A percentile compares a stretch with the other conserved stretches of the same genome.
Conservation (phyloP, 1,284 basidiomycete genomes). For the Paramarasmius palmivorus region DNA sequence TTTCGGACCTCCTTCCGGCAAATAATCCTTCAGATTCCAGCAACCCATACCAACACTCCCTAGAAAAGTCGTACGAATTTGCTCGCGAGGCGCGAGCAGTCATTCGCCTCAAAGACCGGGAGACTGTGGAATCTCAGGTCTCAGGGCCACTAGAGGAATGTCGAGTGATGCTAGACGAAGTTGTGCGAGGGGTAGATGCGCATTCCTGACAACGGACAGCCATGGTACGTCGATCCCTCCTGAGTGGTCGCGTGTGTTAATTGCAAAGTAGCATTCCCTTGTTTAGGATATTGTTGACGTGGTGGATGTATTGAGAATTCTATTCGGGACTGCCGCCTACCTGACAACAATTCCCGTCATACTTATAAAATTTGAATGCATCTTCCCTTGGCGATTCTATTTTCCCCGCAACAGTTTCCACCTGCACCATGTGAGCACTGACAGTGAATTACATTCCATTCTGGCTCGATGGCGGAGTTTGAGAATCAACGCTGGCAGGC, state of each 20-base stretch:
- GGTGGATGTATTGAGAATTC: too few species aligned
- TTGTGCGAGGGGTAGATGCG: constrained; percentile 40
- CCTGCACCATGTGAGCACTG: too few species aligned
- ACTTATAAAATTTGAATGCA: too few species aligned
- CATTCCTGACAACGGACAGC: not conserved
- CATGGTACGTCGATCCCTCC: not conserved
- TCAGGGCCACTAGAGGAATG: constrained; percentile 53
- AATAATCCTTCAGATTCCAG: constrained; percentile 17
- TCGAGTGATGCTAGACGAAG: constrained; percentile 51
- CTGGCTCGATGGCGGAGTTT: too few species aligned
- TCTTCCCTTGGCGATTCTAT: too few species aligned
- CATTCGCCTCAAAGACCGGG: constrained; percentile 53
- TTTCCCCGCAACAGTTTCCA: too few species aligned
- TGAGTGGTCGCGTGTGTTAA: not conserved
- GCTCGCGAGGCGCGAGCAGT: constrained; percentile 51
- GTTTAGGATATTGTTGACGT: too few species aligned
- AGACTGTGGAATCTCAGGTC: constrained; percentile 44
- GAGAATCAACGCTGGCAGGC: too few species aligned
- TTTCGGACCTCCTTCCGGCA: constrained; percentile 41
- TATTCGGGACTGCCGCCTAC: too few species aligned
- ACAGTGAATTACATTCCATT: too few species aligned
- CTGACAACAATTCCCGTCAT: too few species aligned
- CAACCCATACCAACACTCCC: constrained; percentile 34
- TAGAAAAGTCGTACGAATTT: constrained; percentile 56
- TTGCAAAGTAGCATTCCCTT: not conserved